A percentile compares a stretch with the other conserved stretches of the same genome.
phyloP scores from a whole-genome alignment of 495 filamentous ascomycete genomes.

The Acidomyces sp. region DNA sequence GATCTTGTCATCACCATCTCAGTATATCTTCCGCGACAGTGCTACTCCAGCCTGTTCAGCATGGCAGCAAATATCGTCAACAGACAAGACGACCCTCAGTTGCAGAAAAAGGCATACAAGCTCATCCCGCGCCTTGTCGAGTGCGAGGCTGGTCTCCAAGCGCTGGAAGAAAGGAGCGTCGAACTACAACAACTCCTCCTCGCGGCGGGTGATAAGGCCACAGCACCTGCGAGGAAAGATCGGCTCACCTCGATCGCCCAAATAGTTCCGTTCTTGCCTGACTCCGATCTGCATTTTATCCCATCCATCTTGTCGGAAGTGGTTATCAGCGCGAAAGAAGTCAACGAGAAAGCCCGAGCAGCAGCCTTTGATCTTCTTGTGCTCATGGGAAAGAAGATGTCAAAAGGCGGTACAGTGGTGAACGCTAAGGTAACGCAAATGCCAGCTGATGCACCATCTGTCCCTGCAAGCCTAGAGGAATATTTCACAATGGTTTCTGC shows the following conservation, averaged over 20 bases:
- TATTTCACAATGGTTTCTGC: constrained; percentile 98
- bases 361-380: constrained; percentile 85
- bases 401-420: constrained; percentile 58
- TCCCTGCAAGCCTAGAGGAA: constrained; percentile 70
- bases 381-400: constrained; percentile 70
- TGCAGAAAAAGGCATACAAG: constrained; percentile 99
- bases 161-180: constrained; percentile 53
- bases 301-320: constrained; percentile 83
- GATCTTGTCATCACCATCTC: constrained; percentile 92
- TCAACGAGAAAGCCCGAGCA: constrained; percentile 84
- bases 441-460: constrained; percentile 61
- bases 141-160: constrained; percentile 56
- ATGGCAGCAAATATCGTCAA: constrained; percentile 70
- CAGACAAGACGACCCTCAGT: constrained; percentile 66
- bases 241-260: constrained; percentile 70
- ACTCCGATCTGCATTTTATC: constrained; percentile 74
- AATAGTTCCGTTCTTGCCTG: constrained; percentile 62
- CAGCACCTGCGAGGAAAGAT: constrained; percentile 65
- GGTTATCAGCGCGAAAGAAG: constrained; percentile 87
- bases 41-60: constrained; percentile 66
- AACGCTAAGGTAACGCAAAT: constrained; percentile 78
- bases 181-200: constrained; percentile 74
- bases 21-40: constrained; percentile 73
- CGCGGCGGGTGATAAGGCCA: constrained; percentile 62
- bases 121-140: constrained; percentile 78